These are phyloP conservation scores for Kandelia obovata DNA, from an alignment of 345 rosid species.

Conservation along the genomic window DNA sequence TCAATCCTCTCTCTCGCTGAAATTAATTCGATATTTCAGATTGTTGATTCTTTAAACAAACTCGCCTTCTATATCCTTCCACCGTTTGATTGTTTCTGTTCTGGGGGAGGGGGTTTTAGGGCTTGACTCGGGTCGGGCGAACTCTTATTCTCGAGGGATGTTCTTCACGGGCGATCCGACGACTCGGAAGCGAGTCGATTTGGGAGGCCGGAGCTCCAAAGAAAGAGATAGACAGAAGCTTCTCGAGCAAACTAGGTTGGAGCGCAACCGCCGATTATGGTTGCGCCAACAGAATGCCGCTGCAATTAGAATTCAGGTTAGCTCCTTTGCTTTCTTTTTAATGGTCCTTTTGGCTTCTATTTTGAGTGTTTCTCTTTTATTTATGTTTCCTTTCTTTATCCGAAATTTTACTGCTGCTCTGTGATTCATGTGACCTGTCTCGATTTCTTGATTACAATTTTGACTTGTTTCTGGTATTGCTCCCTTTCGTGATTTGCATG, in stretches of 20 bases:
- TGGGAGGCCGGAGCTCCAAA: slow-evolving; percentile 97
- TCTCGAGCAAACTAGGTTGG: slow-evolving; percentile 86
- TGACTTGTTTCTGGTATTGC: no score
- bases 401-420: not conserved
- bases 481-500: no score
- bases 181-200: slow-evolving; percentile 89
- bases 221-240: slow-evolving; percentile 96
- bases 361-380: not conserved
- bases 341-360: no score
- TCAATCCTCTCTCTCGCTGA: no score
- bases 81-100: not conserved
- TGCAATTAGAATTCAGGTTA: slow-evolving; percentile 80
- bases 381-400: not conserved
- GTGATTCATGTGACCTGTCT: not conserved
- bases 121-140: not conserved
- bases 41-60: not conserved
- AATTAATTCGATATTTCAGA: no score
- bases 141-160: slow-evolving; percentile 35
- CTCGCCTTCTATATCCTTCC: not conserved
- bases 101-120: not conserved
- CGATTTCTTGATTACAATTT: no score
- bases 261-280: slow-evolving; percentile 78
- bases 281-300: slow-evolving; percentile 72
- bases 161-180: slow-evolving; percentile 93
- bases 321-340: not conserved